phyloP scores from a whole-genome alignment of 164 flowering plant species.

The Sextonia rubra region DNA sequence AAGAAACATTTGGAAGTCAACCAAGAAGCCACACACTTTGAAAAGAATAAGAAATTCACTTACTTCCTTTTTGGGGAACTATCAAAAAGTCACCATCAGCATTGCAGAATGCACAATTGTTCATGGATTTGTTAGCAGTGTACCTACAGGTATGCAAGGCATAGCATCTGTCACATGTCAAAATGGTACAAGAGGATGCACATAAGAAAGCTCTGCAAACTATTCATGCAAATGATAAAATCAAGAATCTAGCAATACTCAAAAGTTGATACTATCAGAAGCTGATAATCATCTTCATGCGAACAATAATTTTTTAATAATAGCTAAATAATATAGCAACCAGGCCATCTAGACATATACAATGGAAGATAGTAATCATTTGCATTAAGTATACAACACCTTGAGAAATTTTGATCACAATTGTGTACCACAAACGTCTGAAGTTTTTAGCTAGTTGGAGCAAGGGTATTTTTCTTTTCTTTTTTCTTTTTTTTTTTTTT shows the following conservation, averaged over 20 bases:
- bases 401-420: not conserved
- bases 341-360: not conserved
- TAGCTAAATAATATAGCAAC: not conserved
- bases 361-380: not conserved
- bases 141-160: constrained; percentile 50
- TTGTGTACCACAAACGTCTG: not conserved
- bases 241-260: not conserved
- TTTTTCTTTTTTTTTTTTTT: not conserved
- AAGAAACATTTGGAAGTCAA: not conserved
- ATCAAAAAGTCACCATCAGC: constrained; percentile 97
- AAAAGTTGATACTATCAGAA: not conserved
- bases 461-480: too few species aligned
- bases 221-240: too few species aligned
- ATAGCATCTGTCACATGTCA: not conserved
- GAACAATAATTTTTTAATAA: too few species aligned
- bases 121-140: constrained; percentile 89
- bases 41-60: constrained; percentile 23
- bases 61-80: constrained; percentile 95
- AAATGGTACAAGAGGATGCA: too few species aligned
- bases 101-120: constrained; percentile 81
- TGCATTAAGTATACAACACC: not conserved
- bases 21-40: not conserved
- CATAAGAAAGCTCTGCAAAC: too few species aligned
- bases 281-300: not conserved
- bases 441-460: not conserved